Conservation (phyloP, 495 filamentous ascomycete genomes). For the Immersiella caudata region DNA sequence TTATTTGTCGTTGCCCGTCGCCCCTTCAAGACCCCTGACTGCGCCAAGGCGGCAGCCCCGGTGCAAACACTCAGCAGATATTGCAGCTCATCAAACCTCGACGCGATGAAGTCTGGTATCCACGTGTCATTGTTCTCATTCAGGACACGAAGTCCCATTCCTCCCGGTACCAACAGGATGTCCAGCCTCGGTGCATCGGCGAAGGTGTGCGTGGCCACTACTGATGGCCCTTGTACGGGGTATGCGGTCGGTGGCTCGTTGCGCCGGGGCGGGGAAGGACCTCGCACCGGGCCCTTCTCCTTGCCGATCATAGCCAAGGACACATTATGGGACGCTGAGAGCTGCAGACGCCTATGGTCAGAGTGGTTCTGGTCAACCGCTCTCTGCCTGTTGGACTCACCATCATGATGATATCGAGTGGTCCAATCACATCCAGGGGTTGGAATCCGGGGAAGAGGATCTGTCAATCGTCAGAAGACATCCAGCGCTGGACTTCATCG, state of each 20-base stretch:
- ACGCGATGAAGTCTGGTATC: slow-evolving; percentile 39
- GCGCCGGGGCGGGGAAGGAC: slow-evolving; percentile 30
- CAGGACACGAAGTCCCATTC: slow-evolving; percentile 45
- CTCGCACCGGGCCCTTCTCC: slow-evolving; percentile 48
- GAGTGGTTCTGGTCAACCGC: background rate
- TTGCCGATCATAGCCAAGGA: slow-evolving; percentile 48
- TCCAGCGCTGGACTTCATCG: no score
- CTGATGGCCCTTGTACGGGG: slow-evolving; percentile 36
- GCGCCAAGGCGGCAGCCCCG: slow-evolving; percentile 49
- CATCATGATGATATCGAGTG: slow-evolving; percentile 48
- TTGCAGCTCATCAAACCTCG: slow-evolving; percentile 41
- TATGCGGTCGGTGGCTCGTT: background rate
- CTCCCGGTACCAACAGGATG: slow-evolving; percentile 61
- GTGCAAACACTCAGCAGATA: slow-evolving; percentile 60
- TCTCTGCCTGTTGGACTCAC: background rate
- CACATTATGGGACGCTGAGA: slow-evolving; percentile 41
- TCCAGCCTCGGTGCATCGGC: slow-evolving; percentile 45
- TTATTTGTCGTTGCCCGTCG: slow-evolving; percentile 60
- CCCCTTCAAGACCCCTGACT: slow-evolving; percentile 54
- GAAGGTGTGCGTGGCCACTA: slow-evolving; percentile 59
- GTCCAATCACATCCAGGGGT: slow-evolving; percentile 54
- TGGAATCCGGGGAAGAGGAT: slow-evolving; percentile 35
- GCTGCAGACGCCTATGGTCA: slow-evolving; percentile 5
- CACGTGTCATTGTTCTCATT: slow-evolving; percentile 36
- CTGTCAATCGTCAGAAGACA: background rate